Base-by-base conservation (phyloP, 2,329 filamentous ascomycete genomes). In the Paramyrothecium sp. region DNA sequence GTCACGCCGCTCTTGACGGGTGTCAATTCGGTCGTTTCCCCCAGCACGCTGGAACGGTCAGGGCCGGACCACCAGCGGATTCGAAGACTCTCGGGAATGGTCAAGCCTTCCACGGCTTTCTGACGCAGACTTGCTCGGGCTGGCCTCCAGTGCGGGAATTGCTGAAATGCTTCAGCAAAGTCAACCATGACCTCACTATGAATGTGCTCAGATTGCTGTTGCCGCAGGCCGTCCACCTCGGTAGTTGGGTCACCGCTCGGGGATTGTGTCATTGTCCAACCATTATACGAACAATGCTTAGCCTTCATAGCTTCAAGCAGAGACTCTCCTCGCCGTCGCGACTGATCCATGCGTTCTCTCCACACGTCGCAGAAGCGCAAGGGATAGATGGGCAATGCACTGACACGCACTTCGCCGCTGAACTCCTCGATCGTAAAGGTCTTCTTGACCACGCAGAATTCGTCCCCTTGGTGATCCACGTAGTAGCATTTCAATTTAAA, bases 171-270 rank as follows among this genome's bases (percentile, higher is more conserved):
- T 22, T 50, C 48, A 8, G 48, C 48, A 21, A 50, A 50, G 21
- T 50, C 48, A 23, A 50, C 20, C 48, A 50, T 50, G 48, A 50
- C 48, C 48, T 50, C 48, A n/a, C 48, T 50, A 22, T 50, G 22
- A n/a, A 50, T 23, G 20, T 50, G 20, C 48, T 50, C 48, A 23
- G 48, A 50, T n/a, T 50, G 48, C 48, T 50, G 48, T 13, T 23
- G 7, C 4, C 48, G 48, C 13, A 22, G 7, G 4, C 20, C 20
- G 48, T 50, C 48, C 8, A n/a, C 48, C 5, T n/a, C 48, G 20
- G n/a, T 50, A 8, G 48, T 50, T 50, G 11, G 48, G 8, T 50
- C 48, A 23, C 48, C 48, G 21, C 48, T 50, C 8, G 48, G 48
- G 10, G 48, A 50, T 21, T 50, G 48, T 8, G 48, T 50, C 48